These are phyloP conservation scores for Diaporthe destruens DNA, from an alignment of 2,329 filamentous ascomycete genomes.

Conservation along the genomic window DNA sequence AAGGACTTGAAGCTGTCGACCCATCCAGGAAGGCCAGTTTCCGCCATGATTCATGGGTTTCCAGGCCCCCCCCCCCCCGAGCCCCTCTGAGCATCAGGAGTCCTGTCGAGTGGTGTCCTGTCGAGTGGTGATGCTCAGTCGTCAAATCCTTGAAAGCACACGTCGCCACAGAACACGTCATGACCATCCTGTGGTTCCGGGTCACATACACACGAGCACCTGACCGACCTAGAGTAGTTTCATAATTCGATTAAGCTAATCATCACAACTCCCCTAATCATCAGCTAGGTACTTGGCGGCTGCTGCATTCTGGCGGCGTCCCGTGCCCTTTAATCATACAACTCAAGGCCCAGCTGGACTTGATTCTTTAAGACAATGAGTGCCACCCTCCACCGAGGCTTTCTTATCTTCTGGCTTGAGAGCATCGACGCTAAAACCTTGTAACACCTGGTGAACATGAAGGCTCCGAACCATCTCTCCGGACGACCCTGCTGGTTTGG, in stretches of 20 bases:
- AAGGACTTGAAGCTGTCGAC: no score
- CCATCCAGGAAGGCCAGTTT: no score
- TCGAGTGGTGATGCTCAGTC: no score
- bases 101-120: no score
- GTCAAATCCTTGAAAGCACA: neutral
- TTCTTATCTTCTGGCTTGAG: neutral
- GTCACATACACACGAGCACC: neutral
- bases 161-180: neutral
- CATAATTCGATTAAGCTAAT: neutral
- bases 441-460: neutral
- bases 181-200: neutral
- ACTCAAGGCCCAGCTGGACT: neutral
- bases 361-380: neutral
- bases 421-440: neutral
- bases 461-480: no score
- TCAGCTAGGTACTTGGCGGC: neutral
- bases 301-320: neutral
- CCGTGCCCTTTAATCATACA: neutral
- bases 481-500: neutral
- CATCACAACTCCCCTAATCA: neutral
- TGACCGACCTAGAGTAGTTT: neutral
- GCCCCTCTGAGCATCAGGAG: no score
- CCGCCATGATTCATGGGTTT: no score
- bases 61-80: no score
- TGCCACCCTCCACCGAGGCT: neutral